Evolutionary conservation across 306 rosid genomes (phyloP).

Genomic region (Rosa persica): DNA sequence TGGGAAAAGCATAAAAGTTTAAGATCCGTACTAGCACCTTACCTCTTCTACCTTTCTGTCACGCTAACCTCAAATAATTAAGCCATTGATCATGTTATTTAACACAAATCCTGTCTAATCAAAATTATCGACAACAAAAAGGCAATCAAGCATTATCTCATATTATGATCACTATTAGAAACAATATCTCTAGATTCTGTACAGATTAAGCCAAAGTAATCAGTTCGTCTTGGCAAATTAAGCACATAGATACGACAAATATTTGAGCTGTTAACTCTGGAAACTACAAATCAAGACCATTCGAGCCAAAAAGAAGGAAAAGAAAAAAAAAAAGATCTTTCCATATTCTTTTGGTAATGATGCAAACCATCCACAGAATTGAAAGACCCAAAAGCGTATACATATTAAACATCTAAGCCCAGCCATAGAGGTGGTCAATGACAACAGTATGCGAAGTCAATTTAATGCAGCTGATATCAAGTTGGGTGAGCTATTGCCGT

Average conservation of each 20-base stretch:
- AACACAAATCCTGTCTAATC: conserved; percentile 38
- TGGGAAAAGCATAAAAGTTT: background rate
- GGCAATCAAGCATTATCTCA: conserved; percentile 17
- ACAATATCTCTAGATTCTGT: conserved; percentile 16
- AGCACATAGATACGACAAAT: background rate
- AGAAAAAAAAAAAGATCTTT: background rate
- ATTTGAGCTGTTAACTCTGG: background rate
- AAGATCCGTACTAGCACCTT: conserved; percentile 16
- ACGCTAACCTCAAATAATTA: conserved; percentile 34
- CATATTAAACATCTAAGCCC: background rate
- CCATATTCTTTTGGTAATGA: background rate
- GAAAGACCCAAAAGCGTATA: background rate
- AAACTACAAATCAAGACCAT: background rate
- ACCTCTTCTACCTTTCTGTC: conserved; percentile 9
- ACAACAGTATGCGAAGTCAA: background rate
- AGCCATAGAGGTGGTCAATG: background rate
- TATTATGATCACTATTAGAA: conserved; percentile 18
- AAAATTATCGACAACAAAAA: conserved; percentile 33
- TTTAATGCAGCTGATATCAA: background rate
- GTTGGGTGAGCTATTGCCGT: conserved; percentile 3
- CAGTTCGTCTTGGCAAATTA: background rate
- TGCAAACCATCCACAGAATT: background rate
- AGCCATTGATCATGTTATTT: conserved; percentile 22
- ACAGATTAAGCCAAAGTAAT: conserved; percentile 24
- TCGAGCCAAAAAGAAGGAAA: background rate